phyloP scores from a whole-genome alignment of 1,284 basidiomycete species.

The Cystobasidium sp. region DNA sequence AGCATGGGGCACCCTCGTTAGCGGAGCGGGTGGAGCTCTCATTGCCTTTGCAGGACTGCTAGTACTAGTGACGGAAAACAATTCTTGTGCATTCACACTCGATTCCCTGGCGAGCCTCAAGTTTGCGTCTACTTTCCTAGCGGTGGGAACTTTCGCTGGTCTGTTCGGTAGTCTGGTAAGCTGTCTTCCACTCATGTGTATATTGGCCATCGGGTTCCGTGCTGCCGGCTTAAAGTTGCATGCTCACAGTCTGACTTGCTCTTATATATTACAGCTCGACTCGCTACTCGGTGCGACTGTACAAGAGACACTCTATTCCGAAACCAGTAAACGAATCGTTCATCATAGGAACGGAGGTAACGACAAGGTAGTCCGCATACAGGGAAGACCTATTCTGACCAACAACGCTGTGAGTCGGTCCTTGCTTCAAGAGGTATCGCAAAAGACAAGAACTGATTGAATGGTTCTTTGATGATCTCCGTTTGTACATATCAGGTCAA shows the following conservation, averaged over 20 bases:
- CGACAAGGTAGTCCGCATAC: slow-evolving; percentile 54
- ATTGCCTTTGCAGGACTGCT: slow-evolving; percentile 69
- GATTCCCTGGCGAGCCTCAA: slow-evolving; percentile 52
- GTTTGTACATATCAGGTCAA: slow-evolving; percentile 14
- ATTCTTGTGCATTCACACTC: slow-evolving; percentile 58
- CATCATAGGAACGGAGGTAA: slow-evolving; percentile 47
- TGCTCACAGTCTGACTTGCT: too few species aligned
- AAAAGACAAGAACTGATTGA: not conserved
- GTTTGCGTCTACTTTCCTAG: slow-evolving; percentile 61
- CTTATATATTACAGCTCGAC: slow-evolving; percentile 65
- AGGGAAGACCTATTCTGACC: slow-evolving; percentile 66
- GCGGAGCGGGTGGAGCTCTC: slow-evolving; percentile 71
- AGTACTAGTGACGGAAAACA: slow-evolving; percentile 69
- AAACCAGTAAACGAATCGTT: slow-evolving; percentile 67
- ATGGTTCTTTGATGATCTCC: not conserved
- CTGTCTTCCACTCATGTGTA: slow-evolving; percentile 32
- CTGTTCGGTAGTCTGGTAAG: slow-evolving; percentile 74
- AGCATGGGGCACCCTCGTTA: slow-evolving; percentile 72
- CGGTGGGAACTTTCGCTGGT: slow-evolving; percentile 70
- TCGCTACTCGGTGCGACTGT: slow-evolving; percentile 85
- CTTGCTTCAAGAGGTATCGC: not conserved
- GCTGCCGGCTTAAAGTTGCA: too few species aligned
- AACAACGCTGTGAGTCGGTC: slow-evolving; percentile 73
- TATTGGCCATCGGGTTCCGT: not conserved
- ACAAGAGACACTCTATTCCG: slow-evolving; percentile 78